These are phyloP conservation scores for Euphrasia arctica DNA, from an alignment of 305 asterid genomes.

Conservation along the genomic window DNA sequence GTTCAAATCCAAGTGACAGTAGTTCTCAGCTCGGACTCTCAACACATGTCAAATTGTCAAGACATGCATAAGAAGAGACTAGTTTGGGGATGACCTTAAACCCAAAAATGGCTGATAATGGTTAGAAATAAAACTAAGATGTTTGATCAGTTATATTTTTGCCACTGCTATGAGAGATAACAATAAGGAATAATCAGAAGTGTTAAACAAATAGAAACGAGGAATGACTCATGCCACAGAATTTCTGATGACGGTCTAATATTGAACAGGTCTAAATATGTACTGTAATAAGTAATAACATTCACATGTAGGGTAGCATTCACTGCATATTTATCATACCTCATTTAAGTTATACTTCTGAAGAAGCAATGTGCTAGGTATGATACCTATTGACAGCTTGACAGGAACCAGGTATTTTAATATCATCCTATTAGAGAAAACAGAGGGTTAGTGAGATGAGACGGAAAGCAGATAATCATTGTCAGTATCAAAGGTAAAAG, in stretches of 20 bases:
- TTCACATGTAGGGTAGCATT: constrained; percentile 10
- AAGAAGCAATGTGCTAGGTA: constrained; percentile 62
- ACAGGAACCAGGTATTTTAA: constrained; percentile 91
- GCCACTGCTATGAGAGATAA: constrained; percentile 14
- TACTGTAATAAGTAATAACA: constrained; percentile 1
- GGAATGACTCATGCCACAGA: constrained; percentile 2
- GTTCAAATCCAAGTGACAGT: constrained; percentile 5
- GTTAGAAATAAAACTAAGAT: constrained; percentile 6
- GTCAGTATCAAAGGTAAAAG: constrained; percentile 12
- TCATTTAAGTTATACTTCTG: constrained; percentile 75
- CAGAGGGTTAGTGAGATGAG: constrained; percentile 16
- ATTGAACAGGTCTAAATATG: constrained; percentile 1
- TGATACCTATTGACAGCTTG: constrained; percentile 87
- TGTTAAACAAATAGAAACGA: background rate
- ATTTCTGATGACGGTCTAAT: constrained; percentile 10
- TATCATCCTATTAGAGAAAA: constrained; percentile 36
- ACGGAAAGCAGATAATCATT: constrained; percentile 10
- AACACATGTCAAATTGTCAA: background rate
- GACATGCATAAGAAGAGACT: constrained; percentile 12
- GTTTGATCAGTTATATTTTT: constrained; percentile 2
- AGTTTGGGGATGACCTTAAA: constrained; percentile 1
- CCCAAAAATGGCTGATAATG: constrained; percentile 19
- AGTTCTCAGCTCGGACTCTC: background rate
- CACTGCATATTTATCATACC: constrained; percentile 45
- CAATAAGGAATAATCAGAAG: background rate